Base-by-base conservation (phyloP, 73 alveolate genomes). In the Paramecium biaurelia region DNA sequence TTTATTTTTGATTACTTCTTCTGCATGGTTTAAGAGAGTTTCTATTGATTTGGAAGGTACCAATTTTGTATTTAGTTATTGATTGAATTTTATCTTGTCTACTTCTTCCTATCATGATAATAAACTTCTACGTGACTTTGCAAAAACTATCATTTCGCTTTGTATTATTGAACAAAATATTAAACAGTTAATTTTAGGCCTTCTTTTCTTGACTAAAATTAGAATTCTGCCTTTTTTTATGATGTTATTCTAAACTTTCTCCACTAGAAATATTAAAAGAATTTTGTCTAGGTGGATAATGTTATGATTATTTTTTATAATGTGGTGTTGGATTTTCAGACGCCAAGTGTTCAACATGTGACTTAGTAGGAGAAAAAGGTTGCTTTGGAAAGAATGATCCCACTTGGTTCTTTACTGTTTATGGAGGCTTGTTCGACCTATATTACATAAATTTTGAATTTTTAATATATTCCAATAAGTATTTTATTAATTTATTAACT, bases 311-410 rank as follows among this genome's bases (percentile, higher is more conserved):
- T 23, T 79, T 79, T 38, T 63, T 32, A 21, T 43, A 79, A 79
- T 79, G 90, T 8, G 90, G 90, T 1, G 86, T 72, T 21, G 86
- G 86, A 72, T 72, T 72, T 37, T 72, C 86, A 15, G 86, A 72
- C 58, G 43, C 56, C 21, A 43, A 41, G 56, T 43, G 70, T 12
- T 79, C 90, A 45, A 23, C 42, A 79, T 79, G 42, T 79, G 90
- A 79, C 72, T 45, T 79, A 11, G 90, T 63, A 24, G 90, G 90
- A 1, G 90, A 79, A 47, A 24, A 79, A 23, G 90, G 90, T 79
- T 79, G 43, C 43, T 79, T 79, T 30, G 90, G 90, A 34, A 79
- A 79, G 90, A 79, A 79, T 38, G 90, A 43, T 20, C 76, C 90
- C 23, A 37, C 24, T 24, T 79, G 26, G 28, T 79, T 79, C 76